Percentiles rank a stretch among this genome's conserved stretches.
Evolutionary conservation across 257 asterid species (phyloP).

Genomic region (Przewalskia tangutica): DNA sequence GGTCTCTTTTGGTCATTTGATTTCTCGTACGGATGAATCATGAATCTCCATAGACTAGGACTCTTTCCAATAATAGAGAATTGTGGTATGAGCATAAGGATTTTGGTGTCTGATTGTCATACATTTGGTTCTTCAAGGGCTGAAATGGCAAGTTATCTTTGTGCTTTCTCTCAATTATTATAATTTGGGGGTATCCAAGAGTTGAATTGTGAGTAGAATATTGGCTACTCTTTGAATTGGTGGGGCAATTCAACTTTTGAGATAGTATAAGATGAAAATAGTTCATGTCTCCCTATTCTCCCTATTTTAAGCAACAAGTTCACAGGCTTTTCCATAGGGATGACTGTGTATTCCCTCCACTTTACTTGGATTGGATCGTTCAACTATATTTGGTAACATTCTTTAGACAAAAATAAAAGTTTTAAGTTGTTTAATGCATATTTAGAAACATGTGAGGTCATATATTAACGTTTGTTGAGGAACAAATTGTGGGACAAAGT

Average conservation of each 20-base stretch:
- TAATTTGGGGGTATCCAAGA: neutral
- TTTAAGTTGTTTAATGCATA: no score
- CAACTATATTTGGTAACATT: neutral
- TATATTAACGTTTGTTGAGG: neutral
- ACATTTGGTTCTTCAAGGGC: neutral
- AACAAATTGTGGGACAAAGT: neutral
- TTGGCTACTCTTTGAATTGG: neutral
- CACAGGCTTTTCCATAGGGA: neutral
- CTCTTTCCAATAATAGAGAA: neutral
- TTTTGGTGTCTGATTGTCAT: slow-evolving; percentile 16
- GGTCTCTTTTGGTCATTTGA: slow-evolving; percentile 10
- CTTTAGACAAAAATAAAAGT: neutral
- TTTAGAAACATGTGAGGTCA: neutral
- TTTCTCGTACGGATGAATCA: slow-evolving; percentile 17
- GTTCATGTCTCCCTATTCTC: neutral
- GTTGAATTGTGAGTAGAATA: neutral
- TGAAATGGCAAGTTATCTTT: slow-evolving; percentile 1
- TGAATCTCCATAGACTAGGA: slow-evolving; percentile 2
- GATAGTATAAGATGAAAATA: neutral
- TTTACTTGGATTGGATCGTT: neutral
- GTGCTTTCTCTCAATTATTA: slow-evolving; percentile 12
- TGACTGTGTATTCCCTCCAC: neutral
- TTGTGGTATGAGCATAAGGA: neutral
- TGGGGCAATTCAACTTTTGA: neutral
- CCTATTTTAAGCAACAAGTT: neutral